Evolutionary conservation across 116 monocot species (phyloP), one percentile per base, ranked within the genome.

Genomic region (Trichopus zeylanicus): DNA sequence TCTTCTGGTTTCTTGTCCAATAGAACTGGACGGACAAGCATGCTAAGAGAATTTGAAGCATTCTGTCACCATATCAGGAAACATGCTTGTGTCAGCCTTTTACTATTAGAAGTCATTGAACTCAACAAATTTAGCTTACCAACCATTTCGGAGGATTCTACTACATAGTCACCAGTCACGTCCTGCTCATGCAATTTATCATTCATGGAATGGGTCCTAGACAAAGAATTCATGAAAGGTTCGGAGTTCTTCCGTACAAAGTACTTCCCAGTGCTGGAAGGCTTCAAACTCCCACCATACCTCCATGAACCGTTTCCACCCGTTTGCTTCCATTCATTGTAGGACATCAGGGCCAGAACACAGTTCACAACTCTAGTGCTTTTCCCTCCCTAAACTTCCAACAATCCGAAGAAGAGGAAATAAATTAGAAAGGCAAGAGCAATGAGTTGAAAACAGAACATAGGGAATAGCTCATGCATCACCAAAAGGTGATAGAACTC

Each of bases 271-370:
- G 69, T 56, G 46, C 27, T 64, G 26, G 58, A 15, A 32, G 85
- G 76, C 62, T 83, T 98, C 53, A 76, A 29, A 61, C 71, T 87
- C 32, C 98, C 98, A 35, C 98, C 83, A 62, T 82, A 88, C 57
- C 80, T 99, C 82, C 87, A 92, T 26, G 80, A 61, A 31, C 98
- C 98, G 70, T 69, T 67, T 39, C 85, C 88, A 60, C 92, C 92
- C 57, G 60, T 72, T 77, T 91, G 80, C 34, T 82, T 85, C 92
- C 98, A 88, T 59, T 98, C 98, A 59, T 77, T 55, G 35, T 88
- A 98, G 5, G 98, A 92, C 63, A 91, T 92, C 22, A 98, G 77
- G 22, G 88, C 92, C 42, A 98, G 70, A 55, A 98, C 74, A 48
- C 85, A 85, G 38, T 85, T 73, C 29, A 98, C 92, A 53, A 98